phyloP scores from a whole-genome alignment of 805 yeast genomes.

The Pichia deserticola region DNA sequence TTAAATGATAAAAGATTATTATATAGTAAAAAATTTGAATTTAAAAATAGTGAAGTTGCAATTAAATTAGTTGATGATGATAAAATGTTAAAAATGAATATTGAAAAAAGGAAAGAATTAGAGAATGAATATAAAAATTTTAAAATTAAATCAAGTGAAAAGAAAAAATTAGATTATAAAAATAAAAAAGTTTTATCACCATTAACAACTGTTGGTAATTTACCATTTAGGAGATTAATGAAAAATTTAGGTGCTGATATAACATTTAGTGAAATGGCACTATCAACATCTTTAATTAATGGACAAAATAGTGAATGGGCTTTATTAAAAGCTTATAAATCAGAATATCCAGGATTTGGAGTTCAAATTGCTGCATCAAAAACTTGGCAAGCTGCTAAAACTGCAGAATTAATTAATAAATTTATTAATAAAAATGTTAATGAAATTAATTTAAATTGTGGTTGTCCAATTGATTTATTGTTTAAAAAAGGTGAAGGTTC shows the following conservation, averaged over 20 bases:
- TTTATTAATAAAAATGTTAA: conserved; percentile 50
- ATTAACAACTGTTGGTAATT: conserved; percentile 92
- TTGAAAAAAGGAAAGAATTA: conserved; percentile 27
- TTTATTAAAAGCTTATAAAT: conserved; percentile 74
- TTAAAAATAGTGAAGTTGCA: conserved; percentile 49
- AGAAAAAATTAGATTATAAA: conserved; percentile 60
- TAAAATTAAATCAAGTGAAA: conserved; percentile 71
- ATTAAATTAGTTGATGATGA: conserved; percentile 43
- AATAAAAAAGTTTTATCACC: conserved; percentile 89
- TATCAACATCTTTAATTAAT: conserved; percentile 75
- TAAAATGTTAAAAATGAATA: conserved; percentile 29
- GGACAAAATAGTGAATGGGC: conserved; percentile 98
- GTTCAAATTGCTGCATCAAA: conserved; percentile 88
- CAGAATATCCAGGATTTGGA: conserved; percentile 85
- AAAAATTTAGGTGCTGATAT: conserved; percentile 83
- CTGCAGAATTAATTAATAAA: conserved; percentile 69
- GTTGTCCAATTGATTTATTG: conserved; percentile 95
- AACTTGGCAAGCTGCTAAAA: conserved; percentile 90
- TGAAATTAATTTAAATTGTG: conserved; percentile 88
- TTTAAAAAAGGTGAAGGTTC: conserved; percentile 94
- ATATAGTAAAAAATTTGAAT: conserved; percentile 55
- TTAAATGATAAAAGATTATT: conserved; percentile 38
- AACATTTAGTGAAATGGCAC: conserved; percentile 94
- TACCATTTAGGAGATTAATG: conserved; percentile 93
- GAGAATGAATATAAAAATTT: conserved; percentile 62